Conservation (phyloP, 495 filamentous ascomycete species). For the Bacidia rubella region DNA sequence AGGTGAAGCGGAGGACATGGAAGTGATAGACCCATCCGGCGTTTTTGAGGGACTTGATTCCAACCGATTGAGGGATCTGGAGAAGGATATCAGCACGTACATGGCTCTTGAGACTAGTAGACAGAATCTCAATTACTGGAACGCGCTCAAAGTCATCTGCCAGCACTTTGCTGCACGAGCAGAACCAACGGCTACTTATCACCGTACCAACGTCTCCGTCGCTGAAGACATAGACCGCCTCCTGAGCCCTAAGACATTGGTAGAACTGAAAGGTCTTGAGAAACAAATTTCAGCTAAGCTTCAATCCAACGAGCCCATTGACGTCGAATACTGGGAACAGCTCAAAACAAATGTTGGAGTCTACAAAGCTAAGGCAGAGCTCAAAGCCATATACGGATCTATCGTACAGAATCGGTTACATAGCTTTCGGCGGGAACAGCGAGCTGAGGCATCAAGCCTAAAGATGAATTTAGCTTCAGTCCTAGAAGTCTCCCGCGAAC, state of each 20-base stretch:
- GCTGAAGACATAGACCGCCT: constrained; percentile 78
- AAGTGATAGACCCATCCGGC: constrained; percentile 68
- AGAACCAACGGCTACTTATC: constrained; percentile 45
- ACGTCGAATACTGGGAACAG: constrained; percentile 96
- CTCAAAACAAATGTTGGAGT: constrained; percentile 70
- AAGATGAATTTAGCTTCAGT: constrained; percentile 38
- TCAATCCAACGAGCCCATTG: constrained; percentile 77
- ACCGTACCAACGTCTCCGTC: constrained; percentile 66
- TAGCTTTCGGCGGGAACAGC: constrained; percentile 51
- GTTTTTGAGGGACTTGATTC: constrained; percentile 66
- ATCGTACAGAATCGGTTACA: constrained; percentile 63
- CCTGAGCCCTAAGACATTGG: constrained; percentile 70
- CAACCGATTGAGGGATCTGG: constrained; percentile 59
- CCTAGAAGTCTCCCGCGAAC: constrained; percentile 5
- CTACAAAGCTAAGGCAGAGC: constrained; percentile 81
- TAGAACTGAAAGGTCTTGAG: constrained; percentile 74
- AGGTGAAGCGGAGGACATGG: constrained; percentile 59
- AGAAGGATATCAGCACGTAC: constrained; percentile 80
- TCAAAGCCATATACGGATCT: constrained; percentile 66
- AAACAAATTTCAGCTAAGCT: constrained; percentile 73
- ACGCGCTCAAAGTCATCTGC: constrained; percentile 71
- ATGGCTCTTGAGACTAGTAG: constrained; percentile 62
- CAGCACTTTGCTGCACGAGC: constrained; percentile 58
- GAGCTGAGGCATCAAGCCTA: constrained; percentile 52
- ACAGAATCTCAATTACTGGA: constrained; percentile 81